Evolutionary conservation across 192 early-diverging fungal genomes (phyloP).

Genomic region (Coemansia reversa): DNA sequence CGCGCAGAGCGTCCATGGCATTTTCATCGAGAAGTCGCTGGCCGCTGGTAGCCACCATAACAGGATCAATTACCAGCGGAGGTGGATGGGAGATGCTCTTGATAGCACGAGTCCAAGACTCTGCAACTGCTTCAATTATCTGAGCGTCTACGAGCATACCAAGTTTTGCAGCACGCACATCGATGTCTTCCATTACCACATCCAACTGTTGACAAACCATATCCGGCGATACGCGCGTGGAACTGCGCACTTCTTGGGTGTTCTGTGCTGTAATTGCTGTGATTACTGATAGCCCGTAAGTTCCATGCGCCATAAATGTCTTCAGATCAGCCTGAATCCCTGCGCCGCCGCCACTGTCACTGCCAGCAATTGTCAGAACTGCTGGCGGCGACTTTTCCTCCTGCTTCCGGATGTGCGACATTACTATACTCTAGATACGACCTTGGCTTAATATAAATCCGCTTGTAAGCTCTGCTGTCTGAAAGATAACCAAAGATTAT

Average conservation of each 20-base stretch:
- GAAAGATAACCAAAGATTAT: too few species aligned
- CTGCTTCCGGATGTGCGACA: not conserved
- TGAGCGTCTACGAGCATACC: conserved; percentile 73
- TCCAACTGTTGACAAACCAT: conserved; percentile 71
- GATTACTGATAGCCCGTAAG: conserved; percentile 73
- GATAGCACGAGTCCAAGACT: conserved; percentile 41
- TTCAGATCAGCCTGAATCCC: conserved; percentile 91
- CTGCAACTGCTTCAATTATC: conserved; percentile 63
- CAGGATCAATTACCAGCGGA: conserved; percentile 76
- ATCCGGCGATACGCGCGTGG: conserved; percentile 58
- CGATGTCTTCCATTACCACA: conserved; percentile 76
- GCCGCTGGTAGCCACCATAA: conserved; percentile 82
- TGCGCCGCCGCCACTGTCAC: conserved; percentile 68
- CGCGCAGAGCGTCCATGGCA: conserved; percentile 59
- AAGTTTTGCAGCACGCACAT: conserved; percentile 71
- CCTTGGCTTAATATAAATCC: not conserved
- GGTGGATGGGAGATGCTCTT: not conserved
- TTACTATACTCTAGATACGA: not conserved
- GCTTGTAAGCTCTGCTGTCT: too few species aligned
- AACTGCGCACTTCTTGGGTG: conserved; percentile 73
- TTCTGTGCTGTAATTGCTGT: conserved; percentile 86
- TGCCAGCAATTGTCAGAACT: conserved; percentile 66
- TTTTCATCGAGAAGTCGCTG: conserved; percentile 59
- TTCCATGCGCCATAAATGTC: conserved; percentile 71
- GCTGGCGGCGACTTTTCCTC: conserved; percentile 8